Conservation (phyloP, 2,329 filamentous ascomycete genomes). For the Colletotrichum sp. region DNA sequence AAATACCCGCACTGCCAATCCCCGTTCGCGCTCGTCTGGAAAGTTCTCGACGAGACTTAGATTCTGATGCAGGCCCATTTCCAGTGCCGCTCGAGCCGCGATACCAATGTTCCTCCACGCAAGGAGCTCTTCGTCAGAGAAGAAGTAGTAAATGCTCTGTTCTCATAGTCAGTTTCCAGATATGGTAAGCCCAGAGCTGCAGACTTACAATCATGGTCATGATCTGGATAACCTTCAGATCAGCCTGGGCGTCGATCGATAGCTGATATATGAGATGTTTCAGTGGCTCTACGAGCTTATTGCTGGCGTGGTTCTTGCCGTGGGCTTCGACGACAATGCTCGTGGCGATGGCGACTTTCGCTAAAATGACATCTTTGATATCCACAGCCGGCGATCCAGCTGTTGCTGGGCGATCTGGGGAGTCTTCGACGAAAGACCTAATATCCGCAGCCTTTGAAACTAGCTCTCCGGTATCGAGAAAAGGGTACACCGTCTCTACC, state of each 20-base stretch:
- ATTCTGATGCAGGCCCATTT: conserved; percentile 53
- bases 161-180: background rate
- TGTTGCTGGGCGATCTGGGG: background rate
- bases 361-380: conserved; percentile 33
- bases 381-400: background rate
- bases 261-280: conserved; percentile 22
- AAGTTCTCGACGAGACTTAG: conserved; percentile 45
- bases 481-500: conserved; percentile 40
- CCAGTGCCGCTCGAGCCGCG: conserved; percentile 49
- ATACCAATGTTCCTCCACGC: conserved; percentile 53
- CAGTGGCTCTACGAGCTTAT: conserved; percentile 31
- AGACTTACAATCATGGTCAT: conserved; percentile 31
- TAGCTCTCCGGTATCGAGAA: conserved; percentile 32
- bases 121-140: conserved; percentile 53
- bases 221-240: conserved; percentile 36
- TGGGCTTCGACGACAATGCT: conserved; percentile 35
- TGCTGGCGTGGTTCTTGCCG: conserved; percentile 30
- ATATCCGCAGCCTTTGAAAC: conserved; percentile 29
- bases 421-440: conserved; percentile 24
- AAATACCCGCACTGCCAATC: conserved; percentile 43
- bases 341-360: conserved; percentile 36
- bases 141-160: conserved; percentile 46
- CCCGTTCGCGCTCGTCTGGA: conserved; percentile 30
- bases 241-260: conserved; percentile 29
- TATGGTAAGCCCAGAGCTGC: fast-evolving